phyloP scores from a whole-genome alignment of 371 early-diverging fungal species.

The Amoeboaphelidium protococcarum region DNA sequence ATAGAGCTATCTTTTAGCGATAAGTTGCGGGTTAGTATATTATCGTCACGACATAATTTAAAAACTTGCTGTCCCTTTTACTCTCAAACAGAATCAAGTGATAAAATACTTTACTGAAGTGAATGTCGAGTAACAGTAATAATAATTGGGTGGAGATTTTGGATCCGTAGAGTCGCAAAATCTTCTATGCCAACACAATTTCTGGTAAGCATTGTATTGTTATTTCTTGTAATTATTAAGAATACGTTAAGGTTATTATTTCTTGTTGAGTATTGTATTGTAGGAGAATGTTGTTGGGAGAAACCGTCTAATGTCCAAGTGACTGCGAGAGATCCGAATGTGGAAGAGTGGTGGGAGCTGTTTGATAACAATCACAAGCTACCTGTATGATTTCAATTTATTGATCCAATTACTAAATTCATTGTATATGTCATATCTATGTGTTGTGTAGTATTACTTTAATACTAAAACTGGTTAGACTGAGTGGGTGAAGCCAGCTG shows the following conservation, averaged over 20 bases:
- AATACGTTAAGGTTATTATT: neutral
- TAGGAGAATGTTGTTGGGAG: slow-evolving; percentile 31
- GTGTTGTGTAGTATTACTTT: slow-evolving; percentile 42
- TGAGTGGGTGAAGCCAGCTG: slow-evolving; percentile 57
- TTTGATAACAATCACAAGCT: slow-evolving; percentile 50
- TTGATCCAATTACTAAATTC: too few relatives aligned
- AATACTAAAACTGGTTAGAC: slow-evolving; percentile 50
- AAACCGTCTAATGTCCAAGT: slow-evolving; percentile 12
- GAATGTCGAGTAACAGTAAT: too few relatives aligned
- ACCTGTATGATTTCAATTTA: slow-evolving; percentile 1
- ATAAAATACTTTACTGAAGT: too few relatives aligned
- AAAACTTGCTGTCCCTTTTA: too few relatives aligned
- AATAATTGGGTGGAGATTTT: slow-evolving; percentile 42
- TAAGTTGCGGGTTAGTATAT: too few relatives aligned
- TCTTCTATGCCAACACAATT: slow-evolving; percentile 56
- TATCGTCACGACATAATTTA: too few relatives aligned
- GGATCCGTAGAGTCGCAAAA: slow-evolving; percentile 46
- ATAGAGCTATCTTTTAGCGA: too few relatives aligned
- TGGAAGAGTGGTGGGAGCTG: slow-evolving; percentile 83
- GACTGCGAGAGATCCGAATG: slow-evolving; percentile 14
- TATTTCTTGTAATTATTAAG: neutral
- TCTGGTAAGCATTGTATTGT: neutral
- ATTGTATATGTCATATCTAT: neutral
- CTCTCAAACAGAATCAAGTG: too few relatives aligned
- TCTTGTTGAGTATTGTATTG: slow-evolving; percentile 6